Percentiles rank a stretch among this genome's conserved stretches.
phyloP scores from a whole-genome alignment of 2,329 filamentous ascomycete genomes.

The Arthroderma sp. region DNA sequence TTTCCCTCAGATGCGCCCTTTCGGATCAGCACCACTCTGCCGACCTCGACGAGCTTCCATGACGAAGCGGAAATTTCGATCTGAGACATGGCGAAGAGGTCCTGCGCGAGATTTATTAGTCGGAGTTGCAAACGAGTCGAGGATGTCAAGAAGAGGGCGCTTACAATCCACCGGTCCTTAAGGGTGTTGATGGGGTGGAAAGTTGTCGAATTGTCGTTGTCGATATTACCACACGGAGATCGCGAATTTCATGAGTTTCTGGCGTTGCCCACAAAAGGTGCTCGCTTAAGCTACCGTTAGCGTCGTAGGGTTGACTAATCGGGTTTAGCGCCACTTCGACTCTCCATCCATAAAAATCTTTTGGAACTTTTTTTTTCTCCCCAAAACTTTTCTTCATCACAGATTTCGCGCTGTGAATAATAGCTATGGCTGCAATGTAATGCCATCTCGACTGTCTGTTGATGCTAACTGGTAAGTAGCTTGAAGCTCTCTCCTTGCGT shows the following conservation, averaged over 20 bases:
- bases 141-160: slow-evolving; percentile 1
- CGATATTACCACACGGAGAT: slow-evolving; percentile 8
- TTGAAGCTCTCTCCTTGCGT: slow-evolving; percentile 8
- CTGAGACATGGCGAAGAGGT: slow-evolving; percentile 64
- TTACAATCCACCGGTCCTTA: slow-evolving; percentile 13
- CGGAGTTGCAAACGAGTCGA: not conserved
- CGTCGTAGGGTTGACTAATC: slow-evolving; percentile 9
- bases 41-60: slow-evolving; percentile 97
- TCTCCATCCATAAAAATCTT: slow-evolving; percentile 5
- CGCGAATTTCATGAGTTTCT: slow-evolving; percentile 12
- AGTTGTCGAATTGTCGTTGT: slow-evolving; percentile 12
- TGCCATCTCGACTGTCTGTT: not conserved
- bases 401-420: slow-evolving; percentile 4
- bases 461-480: slow-evolving; percentile 13
- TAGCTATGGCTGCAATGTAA: not conserved
- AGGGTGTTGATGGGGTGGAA: slow-evolving; percentile 8
- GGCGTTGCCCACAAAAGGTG: slow-evolving; percentile 12
- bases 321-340: slow-evolving; percentile 9
- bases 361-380: not conserved
- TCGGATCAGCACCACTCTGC: slow-evolving; percentile 89
- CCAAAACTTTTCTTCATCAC: slow-evolving; percentile 10
- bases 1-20: slow-evolving; percentile 68
- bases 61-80: slow-evolving; percentile 67
- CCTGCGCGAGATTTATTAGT: slow-evolving; percentile 28
- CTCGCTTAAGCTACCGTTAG: slow-evolving; percentile 11